These are phyloP conservation scores for Davidsoniella neocaledoniae DNA, from an alignment of 2,329 filamentous ascomycete species.

Conservation along the genomic window DNA sequence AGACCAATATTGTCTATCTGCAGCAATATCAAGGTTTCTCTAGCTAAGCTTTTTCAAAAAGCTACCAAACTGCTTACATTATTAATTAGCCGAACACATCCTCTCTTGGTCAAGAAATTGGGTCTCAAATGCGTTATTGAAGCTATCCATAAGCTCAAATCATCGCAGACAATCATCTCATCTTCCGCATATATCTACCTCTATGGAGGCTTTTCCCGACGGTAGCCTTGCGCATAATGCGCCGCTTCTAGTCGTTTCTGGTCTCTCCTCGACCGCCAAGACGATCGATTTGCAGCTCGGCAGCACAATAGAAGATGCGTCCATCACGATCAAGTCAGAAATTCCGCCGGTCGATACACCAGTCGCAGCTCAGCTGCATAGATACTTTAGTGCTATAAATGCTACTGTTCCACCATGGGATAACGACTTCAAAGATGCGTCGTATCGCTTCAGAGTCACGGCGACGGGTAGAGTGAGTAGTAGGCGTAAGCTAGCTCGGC, in stretches of 20 bases:
- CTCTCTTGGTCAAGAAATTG: too few species aligned
- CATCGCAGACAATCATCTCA: too few species aligned
- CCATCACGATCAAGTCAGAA: slow-evolving; percentile 42
- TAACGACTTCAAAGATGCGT: slow-evolving; percentile 32
- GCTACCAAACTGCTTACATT: too few species aligned
- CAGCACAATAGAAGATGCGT: slow-evolving; percentile 1
- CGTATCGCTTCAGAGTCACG: slow-evolving; percentile 50
- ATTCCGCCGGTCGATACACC: slow-evolving; percentile 48
- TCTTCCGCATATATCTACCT: too few species aligned
- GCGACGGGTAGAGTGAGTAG: slow-evolving; percentile 59
- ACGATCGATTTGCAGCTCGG: slow-evolving; percentile 1
- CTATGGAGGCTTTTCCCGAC: slow-evolving; percentile 64
- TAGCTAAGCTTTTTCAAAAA: too few species aligned
- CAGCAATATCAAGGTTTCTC: too few species aligned
- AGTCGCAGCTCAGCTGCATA: slow-evolving; percentile 46
- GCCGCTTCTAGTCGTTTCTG: slow-evolving; percentile 68
- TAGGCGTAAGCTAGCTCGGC: slow-evolving; percentile 22
- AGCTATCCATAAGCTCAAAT: too few species aligned
- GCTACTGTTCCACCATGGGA: slow-evolving; percentile 51
- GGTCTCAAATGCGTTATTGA: too few species aligned
- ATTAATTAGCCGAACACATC: too few species aligned
- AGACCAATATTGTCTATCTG: too few species aligned
- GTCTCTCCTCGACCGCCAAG: slow-evolving; percentile 30
- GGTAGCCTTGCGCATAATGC: slow-evolving; percentile 78
- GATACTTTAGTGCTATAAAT: slow-evolving; percentile 50